phyloP scores from a whole-genome alignment of 805 yeast species.

The Kodamaea laetipori region DNA sequence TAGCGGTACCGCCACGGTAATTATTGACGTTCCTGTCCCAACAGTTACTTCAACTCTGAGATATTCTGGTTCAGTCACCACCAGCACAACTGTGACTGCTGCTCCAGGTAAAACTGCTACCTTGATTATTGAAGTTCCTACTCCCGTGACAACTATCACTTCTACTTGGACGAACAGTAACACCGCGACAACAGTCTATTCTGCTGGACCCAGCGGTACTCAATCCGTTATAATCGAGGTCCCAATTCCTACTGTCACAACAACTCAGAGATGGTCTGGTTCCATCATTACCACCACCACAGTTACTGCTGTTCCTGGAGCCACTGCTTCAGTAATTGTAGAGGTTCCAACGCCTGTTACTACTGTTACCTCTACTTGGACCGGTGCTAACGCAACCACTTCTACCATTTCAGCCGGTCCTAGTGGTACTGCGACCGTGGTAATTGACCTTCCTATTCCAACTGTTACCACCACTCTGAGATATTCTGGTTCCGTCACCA shows the following conservation, averaged over 20 bases:
- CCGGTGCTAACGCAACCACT: slow-evolving; percentile 3
- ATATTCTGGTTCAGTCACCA: slow-evolving; percentile 13
- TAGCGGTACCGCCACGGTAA: slow-evolving; percentile 17
- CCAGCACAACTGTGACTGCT: slow-evolving; percentile 10
- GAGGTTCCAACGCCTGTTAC: slow-evolving; percentile 14
- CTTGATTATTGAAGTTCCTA: slow-evolving; percentile 17
- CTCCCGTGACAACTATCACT: slow-evolving; percentile 16
- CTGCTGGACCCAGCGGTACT: slow-evolving; percentile 14
- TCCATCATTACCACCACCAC: slow-evolving; percentile 10
- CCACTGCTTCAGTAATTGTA: slow-evolving; percentile 13
- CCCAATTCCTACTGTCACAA: slow-evolving; percentile 9
- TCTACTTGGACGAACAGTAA: slow-evolving; percentile 16
- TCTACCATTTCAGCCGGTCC: slow-evolving; percentile 7
- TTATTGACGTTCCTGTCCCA: slow-evolving; percentile 15
- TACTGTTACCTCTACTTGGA: slow-evolving; percentile 6
- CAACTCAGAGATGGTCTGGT: slow-evolving; percentile 12
- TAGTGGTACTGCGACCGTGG: slow-evolving; percentile 13
- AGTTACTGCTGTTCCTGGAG: slow-evolving; percentile 5
- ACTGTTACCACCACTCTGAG: slow-evolving; percentile 10
- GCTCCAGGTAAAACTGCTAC: slow-evolving; percentile 14
- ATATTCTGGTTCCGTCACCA: neutral
- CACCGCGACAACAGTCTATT: slow-evolving; percentile 13
- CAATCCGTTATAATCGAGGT: slow-evolving; percentile 14
- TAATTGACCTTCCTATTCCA: slow-evolving; percentile 13
- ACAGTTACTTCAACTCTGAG: slow-evolving; percentile 2